Base-by-base conservation (phyloP, 805 yeast species). In the Starmerella lactis-condensi region DNA sequence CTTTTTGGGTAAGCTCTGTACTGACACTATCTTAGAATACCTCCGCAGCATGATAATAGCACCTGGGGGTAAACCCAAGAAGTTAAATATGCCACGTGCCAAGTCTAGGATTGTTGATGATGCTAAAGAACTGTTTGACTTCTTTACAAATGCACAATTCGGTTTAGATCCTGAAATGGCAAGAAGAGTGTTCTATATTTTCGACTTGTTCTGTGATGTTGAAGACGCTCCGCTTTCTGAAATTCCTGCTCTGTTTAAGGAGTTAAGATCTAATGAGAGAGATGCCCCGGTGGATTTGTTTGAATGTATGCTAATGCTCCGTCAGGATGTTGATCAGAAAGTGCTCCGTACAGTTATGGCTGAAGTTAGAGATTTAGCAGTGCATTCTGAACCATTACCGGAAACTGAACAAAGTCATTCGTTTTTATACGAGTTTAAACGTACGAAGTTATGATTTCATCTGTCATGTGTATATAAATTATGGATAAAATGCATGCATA, bases 231-330 rank as follows among this genome's bases (percentile, higher is more conserved):
- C 43, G 3, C 53, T 58, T 6, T 62, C 58, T n/a, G 66, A 62
- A 20, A 56, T 71, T 17, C 44, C 64, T n/a, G 58, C 49, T 17
- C 60, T 66, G 33, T 76, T 82, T 72, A 61, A 60, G 45, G 68
- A 64, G 26, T 65, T 76, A 23, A 56, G 81, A 31, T 58, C 59
- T 9, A 65, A 64, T 24, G 81, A 73, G 57, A 72, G 79, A 56
- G 82, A 79, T 49, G 72, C 83, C 35, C 82, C 92, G 0, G 54
- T 73, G 6, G 73, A 67, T 30, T 66, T 81, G 45, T 61, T 83
- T 26, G 67, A 65, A 27, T 71, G 72, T 10, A 64, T 81, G 25
- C 60, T 82, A 32, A 58, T 60, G 40, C 47, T 56, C 6, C 44
- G 64, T 20, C 51, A 48, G 26, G 61, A 54, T 26, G 39, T 56